Evolutionary conservation across 2,329 filamentous ascomycete species (phyloP).

Genomic region (Seiridium cupressi): DNA sequence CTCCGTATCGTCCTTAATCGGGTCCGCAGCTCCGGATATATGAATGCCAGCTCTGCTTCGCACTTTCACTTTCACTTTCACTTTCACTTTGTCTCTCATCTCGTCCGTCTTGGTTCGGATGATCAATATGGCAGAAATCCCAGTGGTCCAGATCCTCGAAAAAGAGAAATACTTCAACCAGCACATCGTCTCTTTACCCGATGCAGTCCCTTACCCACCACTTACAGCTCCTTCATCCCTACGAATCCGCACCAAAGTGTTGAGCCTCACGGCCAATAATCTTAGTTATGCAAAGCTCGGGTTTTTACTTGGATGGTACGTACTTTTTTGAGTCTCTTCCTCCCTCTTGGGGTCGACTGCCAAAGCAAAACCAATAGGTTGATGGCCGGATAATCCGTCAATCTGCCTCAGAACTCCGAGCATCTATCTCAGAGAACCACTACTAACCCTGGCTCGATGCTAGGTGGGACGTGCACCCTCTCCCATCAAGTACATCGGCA

Average conservation of each 20-base stretch:
- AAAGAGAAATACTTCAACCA: conserved; percentile 28
- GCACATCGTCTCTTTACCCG: conserved; percentile 21
- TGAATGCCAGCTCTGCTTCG: neutral
- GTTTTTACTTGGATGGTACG: conserved; percentile 22
- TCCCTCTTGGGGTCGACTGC: no score
- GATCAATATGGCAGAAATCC: conserved; percentile 21
- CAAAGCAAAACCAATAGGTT: no score
- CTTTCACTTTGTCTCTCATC: neutral
- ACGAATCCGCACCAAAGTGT: conserved; percentile 23
- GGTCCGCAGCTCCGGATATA: no score
- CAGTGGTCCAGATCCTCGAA: conserved; percentile 26
- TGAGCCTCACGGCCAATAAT: conserved; percentile 32
- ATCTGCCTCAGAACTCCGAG: no score
- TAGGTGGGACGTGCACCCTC: conserved; percentile 41
- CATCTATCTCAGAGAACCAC: no score
- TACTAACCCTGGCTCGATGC: no score
- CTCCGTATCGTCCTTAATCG: no score
- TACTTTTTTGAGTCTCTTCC: no score
- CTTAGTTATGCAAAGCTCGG: conserved; percentile 30
- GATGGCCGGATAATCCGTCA: no score
- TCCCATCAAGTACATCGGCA: conserved; percentile 30
- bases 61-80: neutral
- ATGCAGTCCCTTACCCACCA: conserved; percentile 19
- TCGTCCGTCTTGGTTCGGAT: neutral
- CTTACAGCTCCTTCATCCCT: conserved; percentile 25